phyloP scores from a whole-genome alignment of 2,329 filamentous ascomycete genomes.

The Venturia asperata region DNA sequence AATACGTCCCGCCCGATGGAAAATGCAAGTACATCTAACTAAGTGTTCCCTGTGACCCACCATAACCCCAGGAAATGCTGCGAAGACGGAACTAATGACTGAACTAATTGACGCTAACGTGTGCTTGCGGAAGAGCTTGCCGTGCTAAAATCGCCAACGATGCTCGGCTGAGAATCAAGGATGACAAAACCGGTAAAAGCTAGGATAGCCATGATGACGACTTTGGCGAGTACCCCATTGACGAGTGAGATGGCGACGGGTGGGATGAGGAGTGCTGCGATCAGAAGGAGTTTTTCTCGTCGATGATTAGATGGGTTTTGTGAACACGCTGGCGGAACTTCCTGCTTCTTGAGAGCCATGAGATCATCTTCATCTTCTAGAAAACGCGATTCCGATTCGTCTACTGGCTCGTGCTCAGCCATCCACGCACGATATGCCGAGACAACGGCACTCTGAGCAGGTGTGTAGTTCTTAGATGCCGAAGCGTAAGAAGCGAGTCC shows the following conservation, averaged over 20 bases:
- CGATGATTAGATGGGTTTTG: background rate
- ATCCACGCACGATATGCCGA: slow-evolving; percentile 51
- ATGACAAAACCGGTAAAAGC: background rate
- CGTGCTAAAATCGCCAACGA: background rate
- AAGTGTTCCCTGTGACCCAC: background rate
- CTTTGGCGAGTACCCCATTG: background rate
- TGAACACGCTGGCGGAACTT: background rate
- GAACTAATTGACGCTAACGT: background rate
- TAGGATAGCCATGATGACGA: slow-evolving; percentile 13
- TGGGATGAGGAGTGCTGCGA: background rate
- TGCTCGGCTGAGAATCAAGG: background rate
- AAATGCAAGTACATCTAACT: no score
- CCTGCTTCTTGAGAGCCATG: slow-evolving; percentile 27
- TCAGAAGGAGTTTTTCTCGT: background rate
- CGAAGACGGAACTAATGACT: background rate
- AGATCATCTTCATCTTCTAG: slow-evolving; percentile 50
- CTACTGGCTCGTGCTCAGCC: slow-evolving; percentile 47
- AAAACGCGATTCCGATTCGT: slow-evolving; percentile 53
- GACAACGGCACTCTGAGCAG: slow-evolving; percentile 47
- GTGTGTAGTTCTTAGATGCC: slow-evolving; percentile 44
- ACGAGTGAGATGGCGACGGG: slow-evolving; percentile 6
- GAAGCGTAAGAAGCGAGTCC: slow-evolving; percentile 53
- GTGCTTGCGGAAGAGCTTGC: background rate
- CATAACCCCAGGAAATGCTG: background rate
- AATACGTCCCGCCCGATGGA: no score